Base-by-base conservation (phyloP, 1,139 yeast genomes). In the Hanseniaspora uvarum region DNA sequence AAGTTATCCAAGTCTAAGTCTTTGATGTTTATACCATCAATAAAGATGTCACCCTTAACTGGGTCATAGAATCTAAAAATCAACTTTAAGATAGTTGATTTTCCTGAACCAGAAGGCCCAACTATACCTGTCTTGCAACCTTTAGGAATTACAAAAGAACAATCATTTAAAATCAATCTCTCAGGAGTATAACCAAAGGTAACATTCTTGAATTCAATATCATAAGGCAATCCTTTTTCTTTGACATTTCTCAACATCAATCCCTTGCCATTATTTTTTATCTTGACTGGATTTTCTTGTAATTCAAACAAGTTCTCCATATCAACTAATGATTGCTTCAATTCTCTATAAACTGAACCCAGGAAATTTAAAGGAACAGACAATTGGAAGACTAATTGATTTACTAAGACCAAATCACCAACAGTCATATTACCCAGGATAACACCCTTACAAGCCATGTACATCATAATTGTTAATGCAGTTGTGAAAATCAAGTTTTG, bases 381-480 rank as follows among this genome's bases (percentile, higher is more conserved):
- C 52, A 92, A 76, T 70, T 92, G 99, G 73, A 92, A 92, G 11
- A 92, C 97, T 56, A 94, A 75, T 70, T 94, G 98, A 68, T 94
- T 94, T 59, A 92, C 89, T 58, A 94, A 74, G n/a, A 92, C 98
- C 63, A 92, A 73, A 66, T 92, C 98, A 59, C 99, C 99, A 18
- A 94, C 97, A 1, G 94, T 83, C 56, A 92, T 72, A 1, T 79
- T 70, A 0, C 96, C 96, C 4, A 77, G 70, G 12, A 88, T 81
- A 14, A 92, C 94, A 31, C 97, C 97, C 57, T 81, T 80, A 63
- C 96, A 88, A n/a, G 96, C 97, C 95, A 92, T 83, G 67, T 86
- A 92, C 98, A 92, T 94, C 94, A 94, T 92, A 1, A 83, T 88
- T 1, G 98, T 92, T 60, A 94, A 72, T 1, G 98, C 97, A 39